A percentile compares a stretch with the other conserved stretches of the same genome.
These are phyloP conservation scores for Mrakia gelida DNA, from an alignment of 768 basidiomycete genomes.

Conservation along the genomic window DNA sequence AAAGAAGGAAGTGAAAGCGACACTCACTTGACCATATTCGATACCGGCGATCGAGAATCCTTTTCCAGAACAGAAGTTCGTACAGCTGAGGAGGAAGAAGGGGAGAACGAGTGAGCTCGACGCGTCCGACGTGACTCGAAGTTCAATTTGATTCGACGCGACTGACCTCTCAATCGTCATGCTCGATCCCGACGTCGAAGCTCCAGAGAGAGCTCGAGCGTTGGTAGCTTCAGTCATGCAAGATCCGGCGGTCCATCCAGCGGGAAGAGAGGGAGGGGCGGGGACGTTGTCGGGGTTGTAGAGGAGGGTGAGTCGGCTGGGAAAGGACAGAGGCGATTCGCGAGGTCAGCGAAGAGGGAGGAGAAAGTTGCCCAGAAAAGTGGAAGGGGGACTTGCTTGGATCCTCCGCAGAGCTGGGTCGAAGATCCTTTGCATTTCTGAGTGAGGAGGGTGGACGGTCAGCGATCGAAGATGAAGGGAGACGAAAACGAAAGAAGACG, in stretches of 20 bases:
- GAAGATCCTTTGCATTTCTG: conserved; percentile 43
- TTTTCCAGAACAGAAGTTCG: too few species aligned
- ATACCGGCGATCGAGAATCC: too few species aligned
- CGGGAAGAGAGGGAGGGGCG: neutral
- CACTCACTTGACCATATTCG: too few species aligned
- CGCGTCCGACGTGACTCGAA: too few species aligned
- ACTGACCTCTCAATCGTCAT: too few species aligned
- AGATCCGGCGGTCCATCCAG: neutral
- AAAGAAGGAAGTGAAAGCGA: too few species aligned
- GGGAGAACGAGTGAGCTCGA: too few species aligned
- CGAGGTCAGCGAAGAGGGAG: neutral
- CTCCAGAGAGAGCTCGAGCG: conserved; percentile 18
- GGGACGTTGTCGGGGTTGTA: conserved; percentile 35
- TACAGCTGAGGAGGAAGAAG: too few species aligned
- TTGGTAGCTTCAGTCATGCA: conserved; percentile 21
- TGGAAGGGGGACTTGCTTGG: neutral
- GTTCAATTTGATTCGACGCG: too few species aligned
- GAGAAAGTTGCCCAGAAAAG: neutral
- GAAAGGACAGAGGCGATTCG: neutral
- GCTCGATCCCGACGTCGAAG: neutral
- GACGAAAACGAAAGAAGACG: neutral
- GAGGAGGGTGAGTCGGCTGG: conserved; percentile 35
- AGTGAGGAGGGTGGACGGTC: conserved; percentile 33
- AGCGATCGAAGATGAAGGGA: neutral
- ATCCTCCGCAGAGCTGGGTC: conserved; percentile 12